Base-by-base conservation (phyloP, 2,329 filamentous ascomycete species). In the Penicillium glabrum region DNA sequence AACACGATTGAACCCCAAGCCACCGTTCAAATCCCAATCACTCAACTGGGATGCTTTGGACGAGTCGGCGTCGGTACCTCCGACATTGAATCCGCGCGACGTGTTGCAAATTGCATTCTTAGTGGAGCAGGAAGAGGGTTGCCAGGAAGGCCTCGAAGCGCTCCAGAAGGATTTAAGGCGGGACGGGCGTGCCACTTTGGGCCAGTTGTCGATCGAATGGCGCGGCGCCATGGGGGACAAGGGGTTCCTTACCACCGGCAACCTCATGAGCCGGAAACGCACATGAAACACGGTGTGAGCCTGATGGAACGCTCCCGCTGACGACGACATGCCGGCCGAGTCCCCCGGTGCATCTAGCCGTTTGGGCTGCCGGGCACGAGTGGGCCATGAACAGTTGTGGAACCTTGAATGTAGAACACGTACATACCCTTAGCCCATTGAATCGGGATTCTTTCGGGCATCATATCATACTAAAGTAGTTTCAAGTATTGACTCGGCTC, bases 191-290 rank as follows among this genome's bases (percentile, higher is more conserved):
- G 78, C 89, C 37, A 79, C 88, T 21, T 86, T 98, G 69, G 93
- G 93, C 5, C 87, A 95, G 61, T 75, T 98, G 63, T 88, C 87
- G 44, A 89, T 98, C 57, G 89, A 91, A 53, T 99, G 95, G 95
- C 83, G 90, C 61, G 89, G 89, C 37, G 85, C 90, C 60, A 93
- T 97, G 89, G 95, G 95, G 0, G 95, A 93, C 75, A 84, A 86
- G 66, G 95, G 95, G 0, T 93, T 87, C 66, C 79, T 99, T 70
- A 91, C 88, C 45, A 99, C 95, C 7, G 93, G 93, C 10, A 93
- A 89, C 81, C 77, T 96, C 51, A 68, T 79, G 64, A 79, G 77
- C 27, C 74, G 77, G 62, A 77, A 74, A 66, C 71, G 74, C 54
- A 59, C 61, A 48, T 72, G 62, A 72, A 57, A 64, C 54, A 52